phyloP scores from a whole-genome alignment of 495 filamentous ascomycete genomes.

The Penicillium verhagenii region DNA sequence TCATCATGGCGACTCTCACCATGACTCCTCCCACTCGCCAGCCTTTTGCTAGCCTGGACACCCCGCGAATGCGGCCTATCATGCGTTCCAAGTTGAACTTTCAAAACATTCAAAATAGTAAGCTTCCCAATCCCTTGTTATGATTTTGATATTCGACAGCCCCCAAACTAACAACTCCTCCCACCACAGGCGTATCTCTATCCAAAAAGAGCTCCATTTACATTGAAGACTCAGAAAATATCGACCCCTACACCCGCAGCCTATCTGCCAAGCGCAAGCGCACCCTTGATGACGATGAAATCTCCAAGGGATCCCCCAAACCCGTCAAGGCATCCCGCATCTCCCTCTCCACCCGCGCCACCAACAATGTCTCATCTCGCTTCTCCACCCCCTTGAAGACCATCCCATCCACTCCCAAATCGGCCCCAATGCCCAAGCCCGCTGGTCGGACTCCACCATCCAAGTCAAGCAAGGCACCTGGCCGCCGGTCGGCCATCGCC shows the following conservation, averaged over 20 bases:
- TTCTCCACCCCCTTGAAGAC: constrained; percentile 39
- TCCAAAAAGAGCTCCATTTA: constrained; percentile 40
- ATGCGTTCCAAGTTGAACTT: constrained; percentile 44
- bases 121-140: not conserved
- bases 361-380: constrained; percentile 28
- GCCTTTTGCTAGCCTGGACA: constrained; percentile 45
- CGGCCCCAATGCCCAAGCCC: constrained; percentile 33
- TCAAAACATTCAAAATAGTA: constrained; percentile 60
- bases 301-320: constrained; percentile 38
- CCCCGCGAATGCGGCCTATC: constrained; percentile 44
- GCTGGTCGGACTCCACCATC: constrained; percentile 42
- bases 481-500: constrained; percentile 37
- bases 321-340: constrained; percentile 44
- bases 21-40: constrained; percentile 44
- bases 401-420: constrained; percentile 36
- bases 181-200: constrained; percentile 29
- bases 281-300: constrained; percentile 49
- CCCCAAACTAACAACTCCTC: not conserved
- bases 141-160: not conserved
- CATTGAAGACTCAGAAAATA: constrained; percentile 71
- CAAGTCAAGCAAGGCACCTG: constrained; percentile 33
- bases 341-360: constrained; percentile 29
- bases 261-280: constrained; percentile 66
- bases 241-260: constrained; percentile 66
- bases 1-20: constrained; percentile 42